Conservation (phyloP, 495 filamentous ascomycete species). For the Aspergillus cavernicola region DNA sequence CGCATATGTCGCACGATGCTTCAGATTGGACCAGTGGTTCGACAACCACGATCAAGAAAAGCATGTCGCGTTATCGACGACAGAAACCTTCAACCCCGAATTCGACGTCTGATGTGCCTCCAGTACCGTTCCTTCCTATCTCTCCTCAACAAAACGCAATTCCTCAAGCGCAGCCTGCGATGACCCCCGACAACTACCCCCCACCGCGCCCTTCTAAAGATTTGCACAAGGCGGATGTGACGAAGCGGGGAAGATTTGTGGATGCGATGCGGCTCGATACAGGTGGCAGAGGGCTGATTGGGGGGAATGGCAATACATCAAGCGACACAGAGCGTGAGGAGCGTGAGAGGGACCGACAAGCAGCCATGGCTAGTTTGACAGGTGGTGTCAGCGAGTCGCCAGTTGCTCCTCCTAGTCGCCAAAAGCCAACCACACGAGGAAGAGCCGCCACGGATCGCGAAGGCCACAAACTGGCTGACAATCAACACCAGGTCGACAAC, state of each 20-base stretch:
- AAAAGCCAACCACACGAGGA: conserved; percentile 17
- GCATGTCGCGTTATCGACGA: conserved; percentile 59
- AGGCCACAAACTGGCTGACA: neutral
- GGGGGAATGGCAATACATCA: neutral
- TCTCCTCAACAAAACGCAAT: conserved; percentile 7
- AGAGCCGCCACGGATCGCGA: conserved; percentile 16
- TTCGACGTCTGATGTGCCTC: conserved; percentile 16
- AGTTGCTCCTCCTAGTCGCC: conserved; percentile 14
- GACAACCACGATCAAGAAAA: conserved; percentile 42
- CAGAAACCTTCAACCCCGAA: conserved; percentile 28
- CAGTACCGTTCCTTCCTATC: conserved; percentile 27
- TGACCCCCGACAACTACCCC: neutral
- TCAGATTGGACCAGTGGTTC: neutral
- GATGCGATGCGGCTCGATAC: conserved; percentile 6
- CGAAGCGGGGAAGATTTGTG: conserved; percentile 2
- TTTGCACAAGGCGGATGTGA: neutral
- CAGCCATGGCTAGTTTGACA: conserved; percentile 37
- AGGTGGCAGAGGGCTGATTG: neutral
- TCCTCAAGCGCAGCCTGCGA: conserved; percentile 5
- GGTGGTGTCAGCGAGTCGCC: conserved; percentile 22
- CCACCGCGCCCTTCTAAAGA: neutral
- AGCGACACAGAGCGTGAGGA: conserved; percentile 33
- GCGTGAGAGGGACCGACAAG: conserved; percentile 36
- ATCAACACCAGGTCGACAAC: conserved; percentile 9
- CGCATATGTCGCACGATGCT: neutral